Conservation (phyloP, 352 stramenopile species). For the Saprolegnia diclina region DNA sequence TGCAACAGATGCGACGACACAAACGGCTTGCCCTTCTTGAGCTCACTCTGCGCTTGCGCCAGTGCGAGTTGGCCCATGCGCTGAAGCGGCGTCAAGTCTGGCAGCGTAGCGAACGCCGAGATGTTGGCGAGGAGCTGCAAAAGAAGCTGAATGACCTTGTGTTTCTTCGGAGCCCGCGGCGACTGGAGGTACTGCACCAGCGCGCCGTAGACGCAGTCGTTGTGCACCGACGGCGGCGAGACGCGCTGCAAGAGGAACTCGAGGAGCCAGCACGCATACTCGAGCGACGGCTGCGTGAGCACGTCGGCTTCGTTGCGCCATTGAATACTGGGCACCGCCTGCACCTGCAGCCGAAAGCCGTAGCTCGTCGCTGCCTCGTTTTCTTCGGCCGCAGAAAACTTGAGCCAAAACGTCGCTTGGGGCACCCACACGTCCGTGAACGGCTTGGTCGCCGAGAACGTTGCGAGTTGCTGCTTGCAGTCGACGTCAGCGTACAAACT, state of each 20-base stretch:
- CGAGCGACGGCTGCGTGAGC: slow-evolving; percentile 60
- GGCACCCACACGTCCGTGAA: slow-evolving; percentile 32
- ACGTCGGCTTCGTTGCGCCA: slow-evolving; percentile 80
- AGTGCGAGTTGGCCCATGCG: slow-evolving; percentile 57
- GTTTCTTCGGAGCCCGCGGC: slow-evolving; percentile 72
- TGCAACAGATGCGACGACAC: slow-evolving; percentile 70
- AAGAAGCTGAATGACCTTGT: slow-evolving; percentile 61
- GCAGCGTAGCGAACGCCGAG: slow-evolving; percentile 47
- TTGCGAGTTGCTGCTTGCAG: slow-evolving; percentile 51
- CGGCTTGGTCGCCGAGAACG: slow-evolving; percentile 40
- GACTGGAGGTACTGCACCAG: slow-evolving; percentile 77
- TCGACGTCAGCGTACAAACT: slow-evolving; percentile 63
- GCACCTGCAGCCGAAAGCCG: slow-evolving; percentile 79
- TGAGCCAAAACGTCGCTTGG: slow-evolving; percentile 76
- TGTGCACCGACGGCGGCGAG: slow-evolving; percentile 35
- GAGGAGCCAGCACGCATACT: slow-evolving; percentile 83
- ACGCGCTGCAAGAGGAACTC: slow-evolving; percentile 48
- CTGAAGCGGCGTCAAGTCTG: slow-evolving; percentile 56
- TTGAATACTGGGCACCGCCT: slow-evolving; percentile 64
- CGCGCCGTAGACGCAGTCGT: slow-evolving; percentile 70
- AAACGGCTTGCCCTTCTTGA: slow-evolving; percentile 57
- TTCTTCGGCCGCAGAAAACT: slow-evolving; percentile 64
- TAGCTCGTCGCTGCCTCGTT: slow-evolving; percentile 45
- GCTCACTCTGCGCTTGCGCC: slow-evolving; percentile 47
- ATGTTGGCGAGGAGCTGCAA: slow-evolving; percentile 60